Base-by-base conservation (phyloP, 75 land plant species). In the Cunninghamia lanceolata region DNA sequence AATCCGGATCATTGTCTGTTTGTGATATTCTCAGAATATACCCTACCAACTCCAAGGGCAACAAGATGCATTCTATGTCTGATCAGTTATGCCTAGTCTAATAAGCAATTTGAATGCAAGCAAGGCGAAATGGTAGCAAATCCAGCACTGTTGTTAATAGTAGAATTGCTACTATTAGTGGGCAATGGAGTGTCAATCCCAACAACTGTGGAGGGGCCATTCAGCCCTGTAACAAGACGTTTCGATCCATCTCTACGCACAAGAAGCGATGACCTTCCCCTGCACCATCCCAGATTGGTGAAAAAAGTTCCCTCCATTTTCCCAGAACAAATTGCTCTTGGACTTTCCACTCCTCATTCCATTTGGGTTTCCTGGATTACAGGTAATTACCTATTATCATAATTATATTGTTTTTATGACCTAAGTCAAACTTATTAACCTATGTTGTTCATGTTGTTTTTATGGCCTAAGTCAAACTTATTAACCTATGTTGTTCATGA, bases 291-390 rank as follows among this genome's bases (percentile, higher is more conserved):
- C 3, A 90, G 95, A 83, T 90, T 96, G 36, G 88, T 85, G 74
- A 94, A 89, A 87, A 90, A 89, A 35, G 98, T 94, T 53, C 82
- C 89, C 15, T 83, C 92, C 43, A 89, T 85, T 32, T 93, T 87
- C 79, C 99, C 99, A 11, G 99, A 97, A 77, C 99, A 97, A 91
- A 94, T 97, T 68, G 85, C 94, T 68, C 86, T 97, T 14, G 95
- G 98, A 3, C 90, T 94, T 21, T 93, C 96, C 77, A 85, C 89
- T 2, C 92, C 95, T 0, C 82, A 90, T 53, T 93, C 98, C 80
- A 93, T 97, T 90, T 97, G 95, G 97, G 91, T 97, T n/a, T 95
- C 97, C 40, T 95, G 97, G 97, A 88, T 95, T 73, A 95, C 97
- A 75, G 97, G 97, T 95, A 92, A 73, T 73, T 73, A 9, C 11